Conservation (phyloP, 2,329 filamentous ascomycete species). For the Aaosphaeria pasadenensis region DNA sequence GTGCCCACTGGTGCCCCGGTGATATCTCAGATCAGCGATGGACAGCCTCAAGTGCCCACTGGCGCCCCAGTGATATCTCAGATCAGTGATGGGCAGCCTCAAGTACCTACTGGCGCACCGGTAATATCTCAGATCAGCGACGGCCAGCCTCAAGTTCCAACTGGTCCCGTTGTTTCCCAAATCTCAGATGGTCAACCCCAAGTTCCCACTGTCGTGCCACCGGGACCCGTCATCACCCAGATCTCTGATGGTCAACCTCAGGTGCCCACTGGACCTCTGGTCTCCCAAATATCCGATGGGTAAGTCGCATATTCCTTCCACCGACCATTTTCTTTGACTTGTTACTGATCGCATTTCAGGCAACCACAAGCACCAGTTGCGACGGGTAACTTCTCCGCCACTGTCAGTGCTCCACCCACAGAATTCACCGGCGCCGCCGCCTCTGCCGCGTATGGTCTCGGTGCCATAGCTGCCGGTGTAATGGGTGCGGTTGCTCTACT, state of each 20-base stretch:
- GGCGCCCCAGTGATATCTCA: conserved; percentile 9
- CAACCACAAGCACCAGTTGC: conserved; percentile 9
- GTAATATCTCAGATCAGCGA: conserved; percentile 18
- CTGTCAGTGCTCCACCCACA: conserved; percentile 8
- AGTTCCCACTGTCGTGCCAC: conserved; percentile 15
- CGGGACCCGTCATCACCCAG: conserved; percentile 10
- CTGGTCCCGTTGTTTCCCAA: conserved; percentile 4
- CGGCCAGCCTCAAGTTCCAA: conserved; percentile 11
- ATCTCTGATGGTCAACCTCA: conserved; percentile 9
- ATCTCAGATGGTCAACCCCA: conserved; percentile 18
- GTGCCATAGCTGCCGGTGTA: conserved; percentile 26
- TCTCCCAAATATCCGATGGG: conserved; percentile 5
- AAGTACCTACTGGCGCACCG: conserved; percentile 7
- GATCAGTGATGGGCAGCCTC: conserved; percentile 24
- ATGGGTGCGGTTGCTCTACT: conserved; percentile 27
- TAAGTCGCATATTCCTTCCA: not conserved
- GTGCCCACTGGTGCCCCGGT: conserved; percentile 10
- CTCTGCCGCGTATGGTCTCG: conserved; percentile 13
- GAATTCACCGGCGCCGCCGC: conserved; percentile 32
- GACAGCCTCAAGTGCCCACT: conserved; percentile 10
- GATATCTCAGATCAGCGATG: conserved; percentile 16
- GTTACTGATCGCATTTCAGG: conserved; percentile 9
- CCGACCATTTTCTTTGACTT: not conserved
- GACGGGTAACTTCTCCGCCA: conserved; percentile 4
- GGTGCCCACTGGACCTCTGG: conserved; percentile 1